Evolutionary conservation across 1,139 yeast species (phyloP).

Genomic region (Geotrichum reessii): DNA sequence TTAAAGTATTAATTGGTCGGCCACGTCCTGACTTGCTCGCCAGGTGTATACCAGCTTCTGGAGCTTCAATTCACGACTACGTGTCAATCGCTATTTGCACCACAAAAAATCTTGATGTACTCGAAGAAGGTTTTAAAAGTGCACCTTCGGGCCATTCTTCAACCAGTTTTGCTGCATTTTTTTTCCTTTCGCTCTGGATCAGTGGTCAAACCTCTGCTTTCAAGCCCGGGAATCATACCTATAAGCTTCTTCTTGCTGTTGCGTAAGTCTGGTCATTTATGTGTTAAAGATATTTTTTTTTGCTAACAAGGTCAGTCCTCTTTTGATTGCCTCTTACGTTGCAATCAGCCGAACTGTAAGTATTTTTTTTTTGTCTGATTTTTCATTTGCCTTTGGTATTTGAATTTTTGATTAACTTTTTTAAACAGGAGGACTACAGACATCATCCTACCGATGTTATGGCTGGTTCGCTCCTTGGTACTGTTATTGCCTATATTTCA

Average conservation of each 20-base stretch:
- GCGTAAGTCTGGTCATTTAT: background rate
- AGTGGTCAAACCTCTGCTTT: constrained; percentile 48
- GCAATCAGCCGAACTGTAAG: constrained; percentile 18
- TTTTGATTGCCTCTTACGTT: constrained; percentile 14
- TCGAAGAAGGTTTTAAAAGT: constrained; percentile 66
- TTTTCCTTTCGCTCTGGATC: constrained; percentile 59
- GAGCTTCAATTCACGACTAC: constrained; percentile 37
- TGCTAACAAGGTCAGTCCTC: constrained; percentile 6
- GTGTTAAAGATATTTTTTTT: background rate
- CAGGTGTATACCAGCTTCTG: constrained; percentile 54
- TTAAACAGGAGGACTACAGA: constrained; percentile 58
- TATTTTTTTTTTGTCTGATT: constrained; percentile 37
- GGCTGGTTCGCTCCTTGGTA: constrained; percentile 53
- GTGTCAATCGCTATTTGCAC: constrained; percentile 53
- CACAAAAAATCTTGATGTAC: constrained; percentile 32
- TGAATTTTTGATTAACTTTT: background rate
- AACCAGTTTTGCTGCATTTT: constrained; percentile 59
- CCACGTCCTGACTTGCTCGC: constrained; percentile 76
- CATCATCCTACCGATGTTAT: constrained; percentile 69
- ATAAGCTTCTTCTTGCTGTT: constrained; percentile 29
- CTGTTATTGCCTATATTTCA: constrained; percentile 43
- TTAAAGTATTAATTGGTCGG: constrained; percentile 72
- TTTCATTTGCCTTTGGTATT: constrained; percentile 24
- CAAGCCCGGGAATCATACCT: constrained; percentile 34
- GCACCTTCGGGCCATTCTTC: constrained; percentile 83